phyloP scores from a whole-genome alignment of 1,139 yeast genomes.

The Nakaseomyces delphensis region DNA sequence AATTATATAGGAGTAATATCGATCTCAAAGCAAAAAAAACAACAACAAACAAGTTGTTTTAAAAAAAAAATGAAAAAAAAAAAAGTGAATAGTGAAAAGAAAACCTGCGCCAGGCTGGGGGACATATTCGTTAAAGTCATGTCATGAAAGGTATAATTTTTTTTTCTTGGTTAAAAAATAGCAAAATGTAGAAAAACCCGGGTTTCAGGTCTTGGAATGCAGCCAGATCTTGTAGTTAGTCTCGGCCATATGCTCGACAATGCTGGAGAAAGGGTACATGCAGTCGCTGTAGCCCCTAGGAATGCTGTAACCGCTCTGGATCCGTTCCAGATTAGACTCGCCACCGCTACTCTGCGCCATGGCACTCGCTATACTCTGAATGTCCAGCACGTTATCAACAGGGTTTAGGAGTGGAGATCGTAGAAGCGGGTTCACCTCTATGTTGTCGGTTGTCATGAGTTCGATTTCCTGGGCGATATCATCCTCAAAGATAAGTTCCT shows the following conservation, averaged over 20 bases:
- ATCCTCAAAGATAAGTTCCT: conserved; percentile 4
- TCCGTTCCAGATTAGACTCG: conserved; percentile 3
- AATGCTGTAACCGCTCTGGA: background rate
- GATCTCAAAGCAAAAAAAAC: background rate
- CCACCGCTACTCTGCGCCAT: background rate
- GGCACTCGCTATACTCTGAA: background rate
- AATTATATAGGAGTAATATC: background rate
- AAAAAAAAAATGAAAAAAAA: background rate
- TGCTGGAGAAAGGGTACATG: conserved; percentile 2
- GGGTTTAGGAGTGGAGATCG: conserved; percentile 1
- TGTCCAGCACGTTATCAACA: background rate
- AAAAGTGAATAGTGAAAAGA: background rate
- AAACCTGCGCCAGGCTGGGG: background rate
- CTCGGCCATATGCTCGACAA: conserved; percentile 5
- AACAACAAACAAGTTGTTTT: background rate
- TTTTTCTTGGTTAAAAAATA: background rate
- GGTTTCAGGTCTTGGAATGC: background rate
- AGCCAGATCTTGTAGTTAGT: conserved; percentile 4
- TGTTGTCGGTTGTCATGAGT: background rate
- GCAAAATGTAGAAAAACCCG: background rate
- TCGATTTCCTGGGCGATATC: conserved; percentile 4
- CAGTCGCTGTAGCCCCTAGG: conserved; percentile 2
- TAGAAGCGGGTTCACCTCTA: conserved; percentile 1
- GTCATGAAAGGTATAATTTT: background rate
- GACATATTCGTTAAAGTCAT: background rate